Evolutionary conservation across 2,329 filamentous ascomycete genomes (phyloP), one percentile per base, ranked within the genome.

Genomic region (Fusarium annulatum): DNA sequence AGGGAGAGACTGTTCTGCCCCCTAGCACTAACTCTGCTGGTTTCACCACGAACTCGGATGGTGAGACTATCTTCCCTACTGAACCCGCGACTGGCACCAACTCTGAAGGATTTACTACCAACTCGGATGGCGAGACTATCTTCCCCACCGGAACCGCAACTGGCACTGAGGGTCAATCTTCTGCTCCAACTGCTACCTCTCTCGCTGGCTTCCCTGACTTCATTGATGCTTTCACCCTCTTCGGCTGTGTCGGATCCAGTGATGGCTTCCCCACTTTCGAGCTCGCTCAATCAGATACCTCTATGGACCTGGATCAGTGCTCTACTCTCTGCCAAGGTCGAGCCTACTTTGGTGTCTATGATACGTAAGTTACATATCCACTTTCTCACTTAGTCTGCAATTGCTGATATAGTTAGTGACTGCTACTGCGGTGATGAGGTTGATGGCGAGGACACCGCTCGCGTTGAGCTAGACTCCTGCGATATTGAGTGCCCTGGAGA

Each of bases 301-400:
- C 66, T 10, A 78, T 78, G 77, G 75, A 69, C 28, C 43, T 80
- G 23, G 74, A 81, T 11, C 46, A 66, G 2, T 82, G 80, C 53
- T 69, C 72, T 12, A 60, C 56, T 23, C 72, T 67, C 51, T 82
- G 80, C 52, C 53, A 58, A 1, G 71, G 73, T n/a, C 61, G 64
- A 19, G 59, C 51, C 23, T 79, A 76, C 72, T 80, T 81, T 53
- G 81, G 77, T 62, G 66, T 76, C 48, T 62, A 71, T 52, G 68
- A 74, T 78, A 51, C 77, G 78, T 38, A 26, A 38, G 49, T 53
- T n/a, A 2, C 26, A 10, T 10, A 19, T 23, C 15, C 2, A 18
- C 2, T 23, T 48, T 52, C 8, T 1, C 16, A 52, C 0, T 0
- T 11, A 19, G 0, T 11, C 11, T 12, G 2, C 33, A 26, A 21